Evolutionary conservation across 768 basidiomycete species (phyloP).

Genomic region (Boletus sp.): DNA sequence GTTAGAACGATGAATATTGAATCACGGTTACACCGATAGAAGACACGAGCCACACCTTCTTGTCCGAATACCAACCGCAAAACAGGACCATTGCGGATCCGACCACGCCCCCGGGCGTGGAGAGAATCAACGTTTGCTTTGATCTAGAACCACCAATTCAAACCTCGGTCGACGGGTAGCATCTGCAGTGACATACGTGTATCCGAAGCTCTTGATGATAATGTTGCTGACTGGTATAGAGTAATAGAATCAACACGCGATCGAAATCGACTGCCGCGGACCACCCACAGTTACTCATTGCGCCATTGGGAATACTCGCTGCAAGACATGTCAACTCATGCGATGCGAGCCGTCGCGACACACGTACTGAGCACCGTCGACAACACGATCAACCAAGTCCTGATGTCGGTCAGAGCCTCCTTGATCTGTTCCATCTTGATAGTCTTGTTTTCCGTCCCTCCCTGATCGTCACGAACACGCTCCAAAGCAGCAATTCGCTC

Average conservation of each 20-base stretch:
- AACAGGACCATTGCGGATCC: conserved; percentile 46
- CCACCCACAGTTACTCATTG: conserved; percentile 57
- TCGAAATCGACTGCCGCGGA: background rate
- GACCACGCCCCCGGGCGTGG: conserved; percentile 54
- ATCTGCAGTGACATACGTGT: conserved; percentile 43
- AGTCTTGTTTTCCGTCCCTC: conserved; percentile 59
- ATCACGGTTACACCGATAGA: background rate
- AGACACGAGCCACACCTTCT: conserved; percentile 39
- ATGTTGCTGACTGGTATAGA: conserved; percentile 51
- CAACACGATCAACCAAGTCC: conserved; percentile 63
- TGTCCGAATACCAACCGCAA: conserved; percentile 67
- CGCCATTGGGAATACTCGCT: conserved; percentile 71
- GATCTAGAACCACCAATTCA: conserved; percentile 37
- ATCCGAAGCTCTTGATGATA: conserved; percentile 63
- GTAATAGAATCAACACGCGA: background rate
- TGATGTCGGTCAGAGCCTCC: conserved; percentile 55
- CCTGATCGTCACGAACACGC: conserved; percentile 64
- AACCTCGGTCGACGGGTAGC: background rate
- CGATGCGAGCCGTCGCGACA: background rate
- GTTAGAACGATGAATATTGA: background rate
- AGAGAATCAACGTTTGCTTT: conserved; percentile 58
- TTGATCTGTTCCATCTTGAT: conserved; percentile 57
- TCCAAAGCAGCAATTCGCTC: conserved; percentile 64
- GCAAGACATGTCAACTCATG: background rate
- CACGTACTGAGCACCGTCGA: conserved; percentile 56